Conservation (phyloP, 768 basidiomycete species). For the Boletus sensibilis region DNA sequence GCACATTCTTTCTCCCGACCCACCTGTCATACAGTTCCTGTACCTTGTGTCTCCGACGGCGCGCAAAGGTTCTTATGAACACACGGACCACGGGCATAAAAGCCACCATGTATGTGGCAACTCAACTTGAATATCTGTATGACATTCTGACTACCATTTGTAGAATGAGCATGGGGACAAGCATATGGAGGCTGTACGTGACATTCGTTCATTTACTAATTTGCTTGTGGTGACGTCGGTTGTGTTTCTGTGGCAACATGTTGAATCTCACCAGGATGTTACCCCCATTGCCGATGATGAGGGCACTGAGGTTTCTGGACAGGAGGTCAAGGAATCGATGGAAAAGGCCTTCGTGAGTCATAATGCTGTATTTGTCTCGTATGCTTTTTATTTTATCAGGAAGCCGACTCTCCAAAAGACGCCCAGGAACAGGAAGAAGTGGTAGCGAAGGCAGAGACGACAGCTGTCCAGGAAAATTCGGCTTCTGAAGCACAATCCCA, state of each 20-base stretch:
- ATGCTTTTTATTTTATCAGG: conserved; percentile 19
- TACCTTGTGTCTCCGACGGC: conserved; percentile 34
- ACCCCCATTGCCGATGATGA: conserved; percentile 30
- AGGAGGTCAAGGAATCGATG: conserved; percentile 34
- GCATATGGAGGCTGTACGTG: conserved; percentile 23
- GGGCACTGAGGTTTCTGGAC: conserved; percentile 27
- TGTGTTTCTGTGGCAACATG: conserved; percentile 18
- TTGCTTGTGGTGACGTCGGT: neutral
- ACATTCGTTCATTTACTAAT: neutral
- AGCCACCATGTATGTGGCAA: conserved; percentile 22
- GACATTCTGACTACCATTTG: conserved; percentile 13
- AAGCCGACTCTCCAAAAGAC: conserved; percentile 32
- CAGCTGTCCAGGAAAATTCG: conserved; percentile 1
- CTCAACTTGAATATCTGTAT: neutral
- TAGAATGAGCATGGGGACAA: conserved; percentile 17
- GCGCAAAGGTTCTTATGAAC: conserved; percentile 22
- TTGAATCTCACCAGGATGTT: conserved; percentile 7
- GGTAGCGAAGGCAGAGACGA: conserved; percentile 6
- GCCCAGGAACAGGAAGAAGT: conserved; percentile 29
- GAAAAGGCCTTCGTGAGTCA: conserved; percentile 26
- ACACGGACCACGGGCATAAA: conserved; percentile 23
- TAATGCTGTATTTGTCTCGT: neutral
- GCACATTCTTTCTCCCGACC: neutral
- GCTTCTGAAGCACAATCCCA: neutral
- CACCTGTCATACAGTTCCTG: conserved; percentile 21